phyloP scores from a whole-genome alignment of 495 filamentous ascomycete species.

The Penicillium bialowiezense region DNA sequence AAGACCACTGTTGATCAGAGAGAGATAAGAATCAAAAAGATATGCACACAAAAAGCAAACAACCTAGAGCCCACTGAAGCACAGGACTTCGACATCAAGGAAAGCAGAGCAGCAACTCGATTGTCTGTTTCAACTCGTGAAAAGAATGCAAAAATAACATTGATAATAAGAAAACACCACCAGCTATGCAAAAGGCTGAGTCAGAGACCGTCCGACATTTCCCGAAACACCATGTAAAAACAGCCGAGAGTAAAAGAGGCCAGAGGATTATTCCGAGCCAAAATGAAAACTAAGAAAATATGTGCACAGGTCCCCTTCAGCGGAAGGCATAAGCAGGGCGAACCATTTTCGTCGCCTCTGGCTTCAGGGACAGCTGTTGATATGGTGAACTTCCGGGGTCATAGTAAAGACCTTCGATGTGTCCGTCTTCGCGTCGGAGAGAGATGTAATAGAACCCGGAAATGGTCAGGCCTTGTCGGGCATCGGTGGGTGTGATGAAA shows the following conservation, averaged over 20 bases:
- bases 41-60: too few species aligned
- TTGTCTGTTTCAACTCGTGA: not conserved
- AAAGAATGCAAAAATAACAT: conserved; percentile 1
- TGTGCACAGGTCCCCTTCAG: conserved; percentile 11
- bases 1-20: too few species aligned
- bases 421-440: conserved; percentile 56
- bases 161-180: conserved; percentile 15
- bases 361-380: conserved; percentile 61
- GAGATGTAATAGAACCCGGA: conserved; percentile 75
- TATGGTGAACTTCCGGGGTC: conserved; percentile 70
- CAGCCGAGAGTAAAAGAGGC: not conserved
- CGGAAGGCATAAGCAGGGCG: conserved; percentile 43
- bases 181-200: conserved; percentile 23
- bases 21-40: too few species aligned
- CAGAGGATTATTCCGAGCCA: conserved; percentile 10
- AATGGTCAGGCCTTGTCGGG: conserved; percentile 64
- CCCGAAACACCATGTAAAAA: conserved; percentile 7
- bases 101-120: not conserved
- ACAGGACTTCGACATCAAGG: too few species aligned
- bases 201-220: conserved; percentile 8
- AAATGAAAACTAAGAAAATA: conserved; percentile 1
- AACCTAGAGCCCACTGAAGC: too few species aligned
- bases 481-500: conserved; percentile 62
- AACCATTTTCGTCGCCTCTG: conserved; percentile 43
- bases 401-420: conserved; percentile 69